Evolutionary conservation across 306 rosid genomes (phyloP), one percentile per base, ranked within the genome.

Genomic region (Prunus davidiana): DNA sequence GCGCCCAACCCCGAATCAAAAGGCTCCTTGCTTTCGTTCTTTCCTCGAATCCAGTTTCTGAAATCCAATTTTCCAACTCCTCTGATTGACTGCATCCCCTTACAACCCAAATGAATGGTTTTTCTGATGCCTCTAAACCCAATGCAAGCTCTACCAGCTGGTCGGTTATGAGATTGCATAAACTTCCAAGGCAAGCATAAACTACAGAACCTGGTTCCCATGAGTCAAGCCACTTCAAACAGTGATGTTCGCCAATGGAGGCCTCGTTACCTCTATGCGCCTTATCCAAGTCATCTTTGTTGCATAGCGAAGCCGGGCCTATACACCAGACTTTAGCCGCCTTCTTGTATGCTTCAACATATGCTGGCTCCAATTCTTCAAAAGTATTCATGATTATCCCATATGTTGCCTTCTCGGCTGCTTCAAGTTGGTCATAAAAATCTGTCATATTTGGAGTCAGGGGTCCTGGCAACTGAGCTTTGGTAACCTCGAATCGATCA

Each of bases 1-100:
- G 96, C 15, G 96, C 96, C 97, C 97, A 90, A 5, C 92, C 97
- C 16, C 81, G 5, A 22, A 90, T 84, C 71, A 92, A 2, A 19
- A 90, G 75, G 6, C 93, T 82, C 77, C 84, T 84, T 45, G 71
- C 91, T 9, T 57, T 79, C 2, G 51, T 77, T 69, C 96, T 90
- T 47, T 86, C 90, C 68, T 87, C 88, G 12, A 76, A 87, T 0
- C 78, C 72, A 30, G 79, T 77, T 27, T 82, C 90, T 3, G 2
- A 2, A 1, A 91, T 47, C 94, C 90, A 89, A 2, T 81, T 82
- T 24, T 82, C 86, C 22, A 93, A 20, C 49, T 76, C 91, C 8
- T 83, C 58, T 5, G 46, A 45, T 34, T 61, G 46, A 8, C 30
- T 11, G 2, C 87, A 82, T 43, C 72, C 88, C 75, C 93, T 80